A percentile compares a stretch with the other conserved stretches of the same genome.
These are phyloP conservation scores for Sporothrix globosa DNA, from an alignment of 2,329 filamentous ascomycete genomes.

Conservation along the genomic window DNA sequence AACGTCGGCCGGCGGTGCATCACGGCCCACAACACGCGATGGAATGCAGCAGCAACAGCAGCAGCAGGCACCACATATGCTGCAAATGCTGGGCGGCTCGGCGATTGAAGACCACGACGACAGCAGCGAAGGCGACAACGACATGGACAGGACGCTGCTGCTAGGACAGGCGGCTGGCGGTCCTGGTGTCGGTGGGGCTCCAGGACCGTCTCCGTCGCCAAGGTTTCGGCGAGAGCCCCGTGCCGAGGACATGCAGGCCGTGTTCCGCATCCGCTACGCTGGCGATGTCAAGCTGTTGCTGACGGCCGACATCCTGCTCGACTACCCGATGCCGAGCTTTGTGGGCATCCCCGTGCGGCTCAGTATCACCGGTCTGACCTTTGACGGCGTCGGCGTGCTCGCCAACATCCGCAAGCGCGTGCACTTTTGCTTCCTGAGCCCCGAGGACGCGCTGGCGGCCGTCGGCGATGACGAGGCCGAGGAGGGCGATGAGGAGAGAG, in stretches of 20 bases:
- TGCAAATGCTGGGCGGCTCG: constrained; percentile 42
- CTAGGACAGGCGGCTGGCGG: constrained; percentile 30
- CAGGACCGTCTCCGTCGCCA: constrained; percentile 19
- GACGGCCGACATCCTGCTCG: constrained; percentile 91
- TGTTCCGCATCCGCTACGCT: constrained; percentile 86
- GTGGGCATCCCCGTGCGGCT: constrained; percentile 93
- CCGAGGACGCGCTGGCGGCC: constrained; percentile 82
- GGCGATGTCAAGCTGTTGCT: constrained; percentile 86
- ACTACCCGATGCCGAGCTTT: constrained; percentile 98
- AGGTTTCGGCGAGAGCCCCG: constrained; percentile 66
- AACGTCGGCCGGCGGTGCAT: constrained; percentile 51
- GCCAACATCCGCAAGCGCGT: constrained; percentile 87
- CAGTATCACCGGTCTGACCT: constrained; percentile 91
- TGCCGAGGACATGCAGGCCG: constrained; percentile 86
- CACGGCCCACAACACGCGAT: constrained; percentile 62
- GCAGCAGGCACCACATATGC: constrained; percentile 34
- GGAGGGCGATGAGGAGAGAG: constrained; percentile 37
- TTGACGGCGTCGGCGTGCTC: constrained; percentile 90
- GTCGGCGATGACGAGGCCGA: constrained; percentile 55
- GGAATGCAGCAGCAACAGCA: constrained; percentile 39
- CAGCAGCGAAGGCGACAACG: constrained; percentile 34
- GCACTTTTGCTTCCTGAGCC: constrained; percentile 92
- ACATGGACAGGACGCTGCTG: constrained; percentile 31
- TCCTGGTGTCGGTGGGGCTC: constrained; percentile 30
- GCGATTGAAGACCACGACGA: constrained; percentile 48